Evolutionary conservation across 768 basidiomycete genomes (phyloP), one percentile per base, ranked within the genome.

Genomic region (Mycena rebaudengoi): DNA sequence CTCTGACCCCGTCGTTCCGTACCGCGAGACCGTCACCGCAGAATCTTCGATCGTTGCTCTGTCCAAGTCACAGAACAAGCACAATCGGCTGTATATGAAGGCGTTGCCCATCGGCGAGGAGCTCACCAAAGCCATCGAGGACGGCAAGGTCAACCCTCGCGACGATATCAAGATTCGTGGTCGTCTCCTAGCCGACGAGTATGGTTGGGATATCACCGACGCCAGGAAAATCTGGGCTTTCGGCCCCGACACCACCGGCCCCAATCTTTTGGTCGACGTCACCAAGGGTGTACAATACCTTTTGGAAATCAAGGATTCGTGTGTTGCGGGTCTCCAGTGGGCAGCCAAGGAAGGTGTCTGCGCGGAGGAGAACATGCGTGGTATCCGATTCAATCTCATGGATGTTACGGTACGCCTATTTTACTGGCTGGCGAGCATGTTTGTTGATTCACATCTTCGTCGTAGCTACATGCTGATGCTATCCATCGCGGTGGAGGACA

Each of bases 141-240:
- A 71, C 58, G 97, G 97, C 69, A 88, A 85, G 72, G 78, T 99
- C 77, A 91, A 70, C 78, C 74, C 98, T 56, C 92, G 95, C 77
- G 98, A 99, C 79, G 98, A 99, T 87, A 95, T 93, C 87, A 99
- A 98, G 83, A 76, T 86, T 70, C 95, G 98, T 69, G 98, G 96
- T 48, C 95, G 98, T 82, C 73, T 93, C 73, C 88, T 99, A 68
- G 98, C 98, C 64, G 98, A 99, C 75, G 95, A 98, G 69, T 91
- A 83, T 75, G 95, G 94, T 60, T 99, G 98, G 98, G 98, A 99
- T 77, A 95, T 98, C 68, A 96, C 96, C 64, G 98, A 99, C 73
- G 98, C 98, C 71, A 87, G 98, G 75, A 98, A 97, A 86, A 99
- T 99, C 76, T 99, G 98, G 98, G 95, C 93, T 82, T 99, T 99